Percentiles rank a stretch among this genome's conserved stretches.
Evolutionary conservation across 148 eudicot genomes (phyloP).

Genomic region (Silene conica): DNA sequence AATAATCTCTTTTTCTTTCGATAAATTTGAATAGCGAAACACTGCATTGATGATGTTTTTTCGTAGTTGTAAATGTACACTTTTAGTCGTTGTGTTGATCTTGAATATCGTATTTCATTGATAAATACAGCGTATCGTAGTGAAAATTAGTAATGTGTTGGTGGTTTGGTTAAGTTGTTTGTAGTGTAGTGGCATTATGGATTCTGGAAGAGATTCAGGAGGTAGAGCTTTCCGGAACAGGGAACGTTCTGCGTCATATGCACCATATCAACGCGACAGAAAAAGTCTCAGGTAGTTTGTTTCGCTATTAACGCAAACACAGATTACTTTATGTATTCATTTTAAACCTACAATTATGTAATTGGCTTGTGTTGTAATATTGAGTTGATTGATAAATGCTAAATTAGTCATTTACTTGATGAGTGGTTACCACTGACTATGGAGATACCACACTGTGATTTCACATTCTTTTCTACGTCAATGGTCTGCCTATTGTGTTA

Average conservation of each 20-base stretch:
- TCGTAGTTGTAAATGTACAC: background rate
- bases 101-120: background rate
- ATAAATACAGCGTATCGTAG: background rate
- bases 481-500: background rate
- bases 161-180: constrained; percentile 15
- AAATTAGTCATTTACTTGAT: no score
- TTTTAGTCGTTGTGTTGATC: background rate
- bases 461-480: background rate
- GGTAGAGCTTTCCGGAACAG: constrained; percentile 45
- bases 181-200: constrained; percentile 25
- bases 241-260: constrained; percentile 43
- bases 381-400: background rate
- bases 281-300: constrained; percentile 28
- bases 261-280: constrained; percentile 52
- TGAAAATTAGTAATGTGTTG: background rate
- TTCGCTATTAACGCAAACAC: background rate
- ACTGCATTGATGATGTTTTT: no score
- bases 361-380: background rate
- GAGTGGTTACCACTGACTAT: background rate
- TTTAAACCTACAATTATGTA: background rate
- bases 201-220: constrained; percentile 27
- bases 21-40: no score
- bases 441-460: no score
- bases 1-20: no score
- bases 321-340: background rate